Percentiles rank a stretch among this genome's conserved stretches.
phyloP scores from a whole-genome alignment of 192 early-diverging fungal genomes.

The Gamsiella multidivaricata region DNA sequence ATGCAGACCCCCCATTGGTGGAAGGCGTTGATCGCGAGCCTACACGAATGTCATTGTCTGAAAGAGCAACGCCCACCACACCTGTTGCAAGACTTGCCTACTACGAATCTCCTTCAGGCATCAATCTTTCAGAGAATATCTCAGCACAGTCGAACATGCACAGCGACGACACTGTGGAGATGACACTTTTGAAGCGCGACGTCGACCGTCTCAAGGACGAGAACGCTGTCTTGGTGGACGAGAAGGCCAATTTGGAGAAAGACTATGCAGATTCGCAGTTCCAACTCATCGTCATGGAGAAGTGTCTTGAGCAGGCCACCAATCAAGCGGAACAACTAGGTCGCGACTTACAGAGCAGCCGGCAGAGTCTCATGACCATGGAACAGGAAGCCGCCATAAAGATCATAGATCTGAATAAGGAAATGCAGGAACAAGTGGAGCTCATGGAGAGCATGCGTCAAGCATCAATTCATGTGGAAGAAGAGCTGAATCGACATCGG shows the following conservation, averaged over 20 bases:
- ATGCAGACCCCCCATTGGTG: background rate
- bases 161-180: constrained; percentile 42
- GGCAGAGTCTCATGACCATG: constrained; percentile 9
- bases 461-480: constrained; percentile 19
- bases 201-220: constrained; percentile 45
- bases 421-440: constrained; percentile 36
- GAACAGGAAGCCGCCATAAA: constrained; percentile 31
- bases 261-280: constrained; percentile 41
- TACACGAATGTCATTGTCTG: background rate
- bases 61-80: background rate
- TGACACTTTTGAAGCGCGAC: constrained; percentile 44
- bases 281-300: constrained; percentile 45
- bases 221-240: constrained; percentile 30
- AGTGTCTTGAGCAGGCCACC: constrained; percentile 43
- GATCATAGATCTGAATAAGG: constrained; percentile 17
- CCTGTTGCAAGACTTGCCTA: too few relatives aligned
- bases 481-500: constrained; percentile 9
- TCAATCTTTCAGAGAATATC: constrained; percentile 45
- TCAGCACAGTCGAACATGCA: constrained; percentile 43
- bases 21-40: constrained; percentile 4
- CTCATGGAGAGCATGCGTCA: constrained; percentile 40
- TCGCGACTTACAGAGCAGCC: constrained; percentile 28
- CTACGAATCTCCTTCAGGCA: constrained; percentile 13
- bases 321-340: constrained; percentile 40
- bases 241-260: constrained; percentile 26